phyloP scores from a whole-genome alignment of 371 early-diverging fungal genomes.

The Nematocida sp. region DNA sequence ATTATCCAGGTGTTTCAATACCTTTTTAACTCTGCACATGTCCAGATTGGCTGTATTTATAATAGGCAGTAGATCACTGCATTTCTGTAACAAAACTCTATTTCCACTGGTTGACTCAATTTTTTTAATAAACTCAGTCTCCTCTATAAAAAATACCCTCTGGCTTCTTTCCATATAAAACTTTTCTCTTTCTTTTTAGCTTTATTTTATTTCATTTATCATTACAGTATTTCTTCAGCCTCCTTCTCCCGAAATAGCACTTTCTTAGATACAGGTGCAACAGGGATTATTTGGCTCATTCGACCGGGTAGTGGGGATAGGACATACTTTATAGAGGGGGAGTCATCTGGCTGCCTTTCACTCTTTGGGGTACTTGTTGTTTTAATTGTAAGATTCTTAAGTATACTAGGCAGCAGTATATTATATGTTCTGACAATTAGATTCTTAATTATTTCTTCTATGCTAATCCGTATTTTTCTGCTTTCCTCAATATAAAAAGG shows the following conservation, averaged over 20 bases:
- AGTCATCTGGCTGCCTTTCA: neutral
- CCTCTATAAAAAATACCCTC: neutral
- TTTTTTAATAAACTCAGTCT: neutral
- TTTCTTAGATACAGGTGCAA: slow-evolving; percentile 8
- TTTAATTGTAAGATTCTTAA: neutral
- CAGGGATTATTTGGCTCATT: slow-evolving; percentile 58
- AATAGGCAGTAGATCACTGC: neutral
- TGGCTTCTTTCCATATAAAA: slow-evolving; percentile 1
- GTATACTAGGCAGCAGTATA: slow-evolving; percentile 10
- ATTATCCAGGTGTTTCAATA: neutral
- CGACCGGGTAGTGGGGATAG: slow-evolving; percentile 54
- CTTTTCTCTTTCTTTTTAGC: neutral
- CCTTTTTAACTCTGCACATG: neutral
- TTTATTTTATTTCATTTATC: neutral
- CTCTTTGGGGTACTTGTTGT: too few species aligned
- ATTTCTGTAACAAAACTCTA: neutral
- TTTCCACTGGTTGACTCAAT: slow-evolving; percentile 10
- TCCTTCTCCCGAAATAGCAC: slow-evolving; percentile 19
- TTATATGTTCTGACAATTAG: slow-evolving; percentile 40
- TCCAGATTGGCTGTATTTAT: neutral
- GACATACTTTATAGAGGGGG: slow-evolving; percentile 20
- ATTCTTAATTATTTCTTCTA: slow-evolving; percentile 32
- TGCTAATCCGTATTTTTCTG: neutral
- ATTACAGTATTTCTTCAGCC: neutral
- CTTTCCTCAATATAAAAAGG: slow-evolving; percentile 20